A percentile compares a stretch with the other conserved stretches of the same genome.
Evolutionary conservation across 208 protist genomes (phyloP).

Genomic region (Crithidia acanthocephali): DNA sequence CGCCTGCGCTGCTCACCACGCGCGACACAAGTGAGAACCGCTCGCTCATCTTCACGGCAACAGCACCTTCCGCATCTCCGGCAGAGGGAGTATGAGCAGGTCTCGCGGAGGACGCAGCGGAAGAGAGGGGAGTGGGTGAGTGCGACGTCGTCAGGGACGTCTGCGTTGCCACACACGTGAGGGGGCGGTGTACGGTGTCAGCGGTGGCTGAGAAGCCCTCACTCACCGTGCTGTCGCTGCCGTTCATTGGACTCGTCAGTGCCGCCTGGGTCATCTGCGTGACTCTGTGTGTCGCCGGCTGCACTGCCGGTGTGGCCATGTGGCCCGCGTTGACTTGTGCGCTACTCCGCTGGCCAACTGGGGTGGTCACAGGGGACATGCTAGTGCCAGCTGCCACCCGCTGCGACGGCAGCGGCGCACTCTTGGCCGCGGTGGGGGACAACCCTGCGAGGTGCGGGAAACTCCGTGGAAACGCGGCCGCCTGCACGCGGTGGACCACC

Average conservation of each 20-base stretch:
- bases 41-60: too few relatives aligned
- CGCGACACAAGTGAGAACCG: background rate
- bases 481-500: background rate
- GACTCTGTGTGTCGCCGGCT: background rate
- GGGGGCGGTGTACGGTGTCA: background rate
- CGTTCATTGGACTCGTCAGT: background rate
- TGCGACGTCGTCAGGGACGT: background rate
- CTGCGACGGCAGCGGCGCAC: background rate
- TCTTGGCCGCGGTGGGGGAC: background rate
- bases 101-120: background rate
- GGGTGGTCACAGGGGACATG: background rate
- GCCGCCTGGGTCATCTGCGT: background rate
- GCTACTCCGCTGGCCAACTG: too few relatives aligned
- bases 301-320: background rate
- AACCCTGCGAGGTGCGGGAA: constrained; percentile 13
- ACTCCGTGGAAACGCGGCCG: constrained; percentile 4
- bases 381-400: background rate
- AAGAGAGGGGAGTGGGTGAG: background rate
- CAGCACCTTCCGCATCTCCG: too few relatives aligned
- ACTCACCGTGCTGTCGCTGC: constrained; percentile 9
- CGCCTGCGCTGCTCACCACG: background rate
- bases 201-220: background rate
- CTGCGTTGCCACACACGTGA: constrained; percentile 2
- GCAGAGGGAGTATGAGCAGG: too few relatives aligned
- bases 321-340: background rate